phyloP scores from a whole-genome alignment of 176 grass and related monocot genomes.

The Tillandsia leiboldiana region DNA sequence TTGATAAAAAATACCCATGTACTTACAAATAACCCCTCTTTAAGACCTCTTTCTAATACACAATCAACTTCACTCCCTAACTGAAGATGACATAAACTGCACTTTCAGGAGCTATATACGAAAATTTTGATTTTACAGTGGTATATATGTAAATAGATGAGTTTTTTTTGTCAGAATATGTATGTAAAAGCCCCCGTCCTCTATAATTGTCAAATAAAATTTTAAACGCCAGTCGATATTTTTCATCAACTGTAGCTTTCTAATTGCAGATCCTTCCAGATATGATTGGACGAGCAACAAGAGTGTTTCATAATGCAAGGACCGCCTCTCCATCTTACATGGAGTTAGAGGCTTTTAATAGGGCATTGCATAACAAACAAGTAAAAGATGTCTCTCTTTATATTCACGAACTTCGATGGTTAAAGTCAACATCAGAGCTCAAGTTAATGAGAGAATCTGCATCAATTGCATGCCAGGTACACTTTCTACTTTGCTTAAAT shows the following conservation, averaged over 20 bases:
- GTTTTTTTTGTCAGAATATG: too few species aligned
- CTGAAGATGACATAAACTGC: neutral
- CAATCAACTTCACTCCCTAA: neutral
- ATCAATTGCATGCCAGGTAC: conserved; percentile 84
- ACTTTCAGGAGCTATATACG: too few species aligned
- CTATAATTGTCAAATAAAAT: neutral
- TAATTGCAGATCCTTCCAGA: conserved; percentile 61
- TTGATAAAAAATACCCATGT: neutral
- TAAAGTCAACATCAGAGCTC: conserved; percentile 73
- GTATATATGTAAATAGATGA: too few species aligned
- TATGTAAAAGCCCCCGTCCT: neutral
- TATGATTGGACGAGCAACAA: conserved; percentile 54
- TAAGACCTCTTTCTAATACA: neutral
- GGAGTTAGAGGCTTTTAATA: conserved; percentile 58
- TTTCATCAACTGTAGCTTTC: conserved; percentile 6
- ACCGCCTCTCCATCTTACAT: conserved; percentile 50
- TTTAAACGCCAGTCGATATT: neutral
- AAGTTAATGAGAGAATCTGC: conserved; percentile 83
- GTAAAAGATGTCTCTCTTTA: conserved; percentile 58
- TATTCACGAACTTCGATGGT: conserved; percentile 79
- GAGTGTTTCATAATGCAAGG: conserved; percentile 76
- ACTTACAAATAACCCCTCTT: neutral
- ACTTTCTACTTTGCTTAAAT: neutral
- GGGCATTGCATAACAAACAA: conserved; percentile 47
- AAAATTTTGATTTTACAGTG: too few species aligned